These are phyloP conservation scores for Phoma sp. DNA, from an alignment of 2,329 filamentous ascomycete genomes.

Conservation along the genomic window DNA sequence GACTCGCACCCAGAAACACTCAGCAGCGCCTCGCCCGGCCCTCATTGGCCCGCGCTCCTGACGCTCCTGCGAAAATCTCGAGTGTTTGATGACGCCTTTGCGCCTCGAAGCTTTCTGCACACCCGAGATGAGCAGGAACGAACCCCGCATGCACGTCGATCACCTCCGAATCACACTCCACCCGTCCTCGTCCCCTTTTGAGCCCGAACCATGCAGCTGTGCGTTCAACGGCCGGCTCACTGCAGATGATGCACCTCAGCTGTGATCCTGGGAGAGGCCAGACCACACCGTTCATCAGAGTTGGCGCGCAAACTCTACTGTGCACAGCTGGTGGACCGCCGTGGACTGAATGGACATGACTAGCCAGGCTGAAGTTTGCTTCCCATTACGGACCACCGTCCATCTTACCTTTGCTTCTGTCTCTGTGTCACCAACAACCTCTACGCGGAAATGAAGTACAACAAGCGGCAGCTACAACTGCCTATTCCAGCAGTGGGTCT, in stretches of 20 bases:
- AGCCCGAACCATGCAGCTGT: slow-evolving; percentile 16
- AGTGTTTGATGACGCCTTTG: slow-evolving; percentile 10
- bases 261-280: neutral
- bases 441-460: slow-evolving; percentile 8
- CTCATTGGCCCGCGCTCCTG: slow-evolving; percentile 5
- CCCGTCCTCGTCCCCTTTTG: neutral
- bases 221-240: slow-evolving; percentile 14
- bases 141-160: slow-evolving; percentile 12
- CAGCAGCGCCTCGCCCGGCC: neutral
- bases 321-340: too few species aligned
- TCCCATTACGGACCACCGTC: neutral
- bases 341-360: slow-evolving; percentile 10
- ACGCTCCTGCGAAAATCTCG: neutral
- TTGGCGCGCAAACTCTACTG: slow-evolving; percentile 1
- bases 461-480: neutral
- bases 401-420: slow-evolving; percentile 7
- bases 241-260: slow-evolving; percentile 5
- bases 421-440: slow-evolving; percentile 3
- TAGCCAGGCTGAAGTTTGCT: slow-evolving; percentile 2
- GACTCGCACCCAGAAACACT: slow-evolving; percentile 3
- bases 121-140: slow-evolving; percentile 14
- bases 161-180: slow-evolving; percentile 11
- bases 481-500: neutral
- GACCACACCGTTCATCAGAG: slow-evolving; percentile 8
- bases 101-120: slow-evolving; percentile 16